Base-by-base conservation (phyloP, 345 rosid species). In the Aurinia saxatilis region DNA sequence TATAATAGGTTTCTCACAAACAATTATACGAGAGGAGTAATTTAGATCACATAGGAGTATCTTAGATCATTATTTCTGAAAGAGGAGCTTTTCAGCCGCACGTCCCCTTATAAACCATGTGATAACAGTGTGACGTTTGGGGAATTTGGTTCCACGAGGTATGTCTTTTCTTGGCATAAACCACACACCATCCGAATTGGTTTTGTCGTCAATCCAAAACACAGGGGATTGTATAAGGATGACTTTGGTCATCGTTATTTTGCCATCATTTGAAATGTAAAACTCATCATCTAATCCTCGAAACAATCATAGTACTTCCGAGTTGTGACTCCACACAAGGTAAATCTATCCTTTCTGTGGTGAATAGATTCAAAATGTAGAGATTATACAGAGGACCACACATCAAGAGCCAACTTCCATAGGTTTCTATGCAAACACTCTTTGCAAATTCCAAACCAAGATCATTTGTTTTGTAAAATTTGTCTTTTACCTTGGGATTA, bases 71-170 rank as follows among this genome's bases (percentile, higher is more conserved):
- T n/a, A n/a, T n/a, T n/a, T n/a, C n/a, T n/a, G n/a, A n/a, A n/a
- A n/a, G n/a, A n/a, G n/a, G n/a, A n/a, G n/a, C n/a, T n/a, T n/a
- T n/a, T n/a, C n/a, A n/a, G n/a, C n/a, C n/a, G n/a, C n/a, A n/a
- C n/a, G n/a, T n/a, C n/a, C n/a, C 34, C 46, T 57, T 41, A 39
- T 42, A 57, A 14, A 57, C 63, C 27, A 57, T 27, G 50, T 27
- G 8, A 42, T 11, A 12, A 29, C 12, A 16, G 11, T 29, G 0
- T n/a, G 10, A 10, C 3, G 25, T 19, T 18, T 19, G 2, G 0
- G 48, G 36, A 15, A 39, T 29, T 10, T 41, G 16, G 1, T 29
- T 57, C 50, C 50, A 57, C 23, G 7, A 40, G 37, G 4, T 27
- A 41, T 57, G 27, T 29, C 50, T 25, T 15, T 6, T 57, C 16